Evolutionary conservation across 164 flowering plant species (phyloP).

Genomic region (Euptelea pleiosperma): DNA sequence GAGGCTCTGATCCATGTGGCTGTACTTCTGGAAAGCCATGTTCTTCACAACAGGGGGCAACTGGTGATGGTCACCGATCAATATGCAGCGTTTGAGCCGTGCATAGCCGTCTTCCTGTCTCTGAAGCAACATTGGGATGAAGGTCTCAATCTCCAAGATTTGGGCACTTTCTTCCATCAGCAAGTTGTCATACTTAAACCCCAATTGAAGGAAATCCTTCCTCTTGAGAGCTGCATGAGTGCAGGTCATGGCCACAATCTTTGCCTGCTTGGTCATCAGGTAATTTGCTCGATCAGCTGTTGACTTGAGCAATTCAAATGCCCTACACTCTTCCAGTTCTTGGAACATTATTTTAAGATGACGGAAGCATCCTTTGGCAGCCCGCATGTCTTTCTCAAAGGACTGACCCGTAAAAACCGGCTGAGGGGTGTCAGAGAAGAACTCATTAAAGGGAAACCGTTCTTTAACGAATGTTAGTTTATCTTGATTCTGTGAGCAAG

Average conservation of each 20-base stretch:
- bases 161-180: conserved; percentile 99
- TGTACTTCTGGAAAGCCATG: conserved; percentile 99
- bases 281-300: conserved; percentile 96
- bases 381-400: conserved; percentile 87
- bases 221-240: conserved; percentile 98
- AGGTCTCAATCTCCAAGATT: conserved; percentile 94
- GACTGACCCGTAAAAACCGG: conserved; percentile 82
- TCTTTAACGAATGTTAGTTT: conserved; percentile 75
- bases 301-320: conserved; percentile 95
- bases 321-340: conserved; percentile 97
- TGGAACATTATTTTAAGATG: conserved; percentile 92
- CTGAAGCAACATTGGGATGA: conserved; percentile 96
- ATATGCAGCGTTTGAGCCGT: conserved; percentile 89
- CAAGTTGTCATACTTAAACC: conserved; percentile 94
- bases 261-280: conserved; percentile 96
- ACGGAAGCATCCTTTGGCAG: conserved; percentile 89
- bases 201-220: conserved; percentile 89
- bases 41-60: conserved; percentile 99
- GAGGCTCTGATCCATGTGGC: conserved; percentile 98
- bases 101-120: conserved; percentile 98
- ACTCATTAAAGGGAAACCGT: conserved; percentile 85
- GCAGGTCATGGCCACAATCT: conserved; percentile 99
- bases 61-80: conserved; percentile 99
- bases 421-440: conserved; percentile 70
- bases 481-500: conserved; percentile 62